phyloP scores from a whole-genome alignment of 1,284 basidiomycete species.

The Xerocomus minutiporus region DNA sequence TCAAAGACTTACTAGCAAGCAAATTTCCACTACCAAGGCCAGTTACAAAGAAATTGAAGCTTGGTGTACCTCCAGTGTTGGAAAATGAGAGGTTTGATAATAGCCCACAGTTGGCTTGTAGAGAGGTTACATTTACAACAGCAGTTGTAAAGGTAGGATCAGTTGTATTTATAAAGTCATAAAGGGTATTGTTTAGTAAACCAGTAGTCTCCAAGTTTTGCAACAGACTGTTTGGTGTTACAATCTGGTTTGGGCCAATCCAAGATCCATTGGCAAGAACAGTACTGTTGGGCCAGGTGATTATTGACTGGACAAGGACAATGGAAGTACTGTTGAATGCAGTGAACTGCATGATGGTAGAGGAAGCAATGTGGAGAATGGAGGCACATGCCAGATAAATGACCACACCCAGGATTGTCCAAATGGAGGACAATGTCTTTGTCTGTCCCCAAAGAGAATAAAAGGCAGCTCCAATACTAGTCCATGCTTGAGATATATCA shows the following conservation, averaged over 20 bases:
- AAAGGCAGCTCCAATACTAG: conserved; percentile 3
- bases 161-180: neutral
- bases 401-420: conserved; percentile 6
- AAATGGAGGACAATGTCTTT: neutral
- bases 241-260: neutral
- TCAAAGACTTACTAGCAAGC: neutral
- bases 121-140: conserved; percentile 12
- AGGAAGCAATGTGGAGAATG: conserved; percentile 8
- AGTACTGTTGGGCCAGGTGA: conserved; percentile 1
- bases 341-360: conserved; percentile 15
- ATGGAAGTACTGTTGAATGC: conserved; percentile 1
- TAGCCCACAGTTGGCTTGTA: conserved; percentile 3
- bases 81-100: conserved; percentile 6
- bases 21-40: neutral
- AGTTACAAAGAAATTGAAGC: neutral
- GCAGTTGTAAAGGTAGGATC: neutral
- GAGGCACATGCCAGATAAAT: conserved; percentile 7
- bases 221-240: neutral
- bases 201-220: neutral
- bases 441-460: conserved; percentile 3
- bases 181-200: conserved; percentile 1
- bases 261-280: neutral
- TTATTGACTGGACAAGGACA: neutral
- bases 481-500: conserved; percentile 12
- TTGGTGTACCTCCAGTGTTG: neutral